A percentile compares a stretch with the other conserved stretches of the same genome.
phyloP scores from a whole-genome alignment of 257 asterid species.

The Mitragyna speciosa region DNA sequence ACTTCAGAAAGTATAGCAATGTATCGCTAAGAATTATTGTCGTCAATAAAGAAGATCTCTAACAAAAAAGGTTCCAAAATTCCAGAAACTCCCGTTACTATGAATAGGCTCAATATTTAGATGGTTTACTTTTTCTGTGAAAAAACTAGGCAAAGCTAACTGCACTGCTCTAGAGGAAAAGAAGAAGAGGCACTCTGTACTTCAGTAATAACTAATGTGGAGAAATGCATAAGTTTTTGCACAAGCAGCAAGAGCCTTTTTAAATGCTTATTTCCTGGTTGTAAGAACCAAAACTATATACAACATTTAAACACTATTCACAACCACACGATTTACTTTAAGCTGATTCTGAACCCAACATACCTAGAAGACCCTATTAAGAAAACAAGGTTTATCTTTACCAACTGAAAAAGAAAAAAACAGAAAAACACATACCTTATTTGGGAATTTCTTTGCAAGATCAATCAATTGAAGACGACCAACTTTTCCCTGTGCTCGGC shows the following conservation, averaged over 20 bases:
- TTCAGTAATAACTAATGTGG: background rate
- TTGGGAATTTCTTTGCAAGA: conserved; percentile 78
- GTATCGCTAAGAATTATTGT: background rate
- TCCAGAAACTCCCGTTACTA: background rate
- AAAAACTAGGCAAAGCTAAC: background rate
- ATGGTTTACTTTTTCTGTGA: background rate
- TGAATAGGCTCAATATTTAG: background rate
- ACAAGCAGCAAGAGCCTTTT: background rate
- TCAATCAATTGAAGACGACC: conserved; percentile 83
- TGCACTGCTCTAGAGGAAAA: background rate
- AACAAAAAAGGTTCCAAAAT: background rate
- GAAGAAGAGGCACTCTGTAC: background rate
- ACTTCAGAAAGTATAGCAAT: background rate
- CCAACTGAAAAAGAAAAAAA: background rate
- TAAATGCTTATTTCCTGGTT: background rate
- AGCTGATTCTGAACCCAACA: background rate
- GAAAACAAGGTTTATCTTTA: background rate
- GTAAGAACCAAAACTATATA: background rate
- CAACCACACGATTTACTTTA: background rate
- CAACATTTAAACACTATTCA: background rate
- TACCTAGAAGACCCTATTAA: background rate
- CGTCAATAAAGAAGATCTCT: background rate
- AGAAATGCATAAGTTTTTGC: background rate
- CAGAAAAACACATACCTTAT: conserved; percentile 58
- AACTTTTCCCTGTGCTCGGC: conserved; percentile 90